Evolutionary conservation across 257 asterid species (phyloP).

Genomic region (Pogostemon cablin): DNA sequence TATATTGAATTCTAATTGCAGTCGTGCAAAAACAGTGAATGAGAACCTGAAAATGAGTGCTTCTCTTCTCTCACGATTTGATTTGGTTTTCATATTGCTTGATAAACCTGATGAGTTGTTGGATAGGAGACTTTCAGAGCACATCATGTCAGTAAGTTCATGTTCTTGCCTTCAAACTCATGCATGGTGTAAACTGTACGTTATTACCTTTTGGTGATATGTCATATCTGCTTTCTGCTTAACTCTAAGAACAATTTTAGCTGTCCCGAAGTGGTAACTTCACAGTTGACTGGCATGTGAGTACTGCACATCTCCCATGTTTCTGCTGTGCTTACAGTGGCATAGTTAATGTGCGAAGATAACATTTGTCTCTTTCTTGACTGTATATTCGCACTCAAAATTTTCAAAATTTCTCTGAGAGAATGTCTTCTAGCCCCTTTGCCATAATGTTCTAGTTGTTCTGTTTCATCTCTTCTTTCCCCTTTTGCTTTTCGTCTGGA

Average conservation of each 20-base stretch:
- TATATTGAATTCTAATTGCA: conserved; percentile 46
- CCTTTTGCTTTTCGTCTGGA: background rate
- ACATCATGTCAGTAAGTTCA: conserved; percentile 96
- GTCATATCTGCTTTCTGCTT: background rate
- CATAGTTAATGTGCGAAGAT: conserved; percentile 11
- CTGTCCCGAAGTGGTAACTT: conserved; percentile 22
- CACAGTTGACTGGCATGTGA: conserved; percentile 15
- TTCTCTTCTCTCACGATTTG: conserved; percentile 95
- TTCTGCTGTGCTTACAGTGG: conserved; percentile 9
- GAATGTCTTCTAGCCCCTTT: background rate
- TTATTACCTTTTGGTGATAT: conserved; percentile 14
- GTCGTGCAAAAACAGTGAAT: conserved; percentile 99
- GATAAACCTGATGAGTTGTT: conserved; percentile 93
- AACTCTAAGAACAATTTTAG: background rate
- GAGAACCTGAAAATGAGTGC: conserved; percentile 96
- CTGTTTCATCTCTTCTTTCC: conserved; percentile 7
- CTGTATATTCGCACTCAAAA: too few species aligned
- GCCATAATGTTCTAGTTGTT: background rate
- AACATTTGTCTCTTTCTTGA: background rate
- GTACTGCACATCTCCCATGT: background rate
- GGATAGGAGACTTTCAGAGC: conserved; percentile 95
- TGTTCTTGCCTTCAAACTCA: conserved; percentile 33
- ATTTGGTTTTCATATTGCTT: conserved; percentile 96
- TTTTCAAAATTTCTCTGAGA: too few species aligned
- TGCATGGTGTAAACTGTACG: conserved; percentile 22